Evolutionary conservation across 2,329 filamentous ascomycete genomes (phyloP), one percentile per base, ranked within the genome.

Genomic region (Scedosporium dehoogii): DNA sequence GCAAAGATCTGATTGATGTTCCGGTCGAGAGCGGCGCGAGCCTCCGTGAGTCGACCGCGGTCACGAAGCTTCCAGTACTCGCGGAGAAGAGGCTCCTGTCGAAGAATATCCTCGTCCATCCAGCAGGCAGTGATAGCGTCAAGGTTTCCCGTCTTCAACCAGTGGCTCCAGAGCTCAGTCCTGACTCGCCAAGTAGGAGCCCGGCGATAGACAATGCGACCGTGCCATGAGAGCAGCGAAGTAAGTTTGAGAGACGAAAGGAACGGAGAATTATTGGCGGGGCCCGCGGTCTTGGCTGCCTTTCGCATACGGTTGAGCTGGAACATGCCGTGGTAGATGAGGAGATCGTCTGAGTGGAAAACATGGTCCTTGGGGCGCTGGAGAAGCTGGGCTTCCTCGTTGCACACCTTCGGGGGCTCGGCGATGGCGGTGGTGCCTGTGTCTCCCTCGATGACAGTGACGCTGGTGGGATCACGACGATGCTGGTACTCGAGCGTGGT

Each of bases 141-240:
- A 12, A 81, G 72, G 38, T 74, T 74, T 33, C 71, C 72, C 1
- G 73, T 73, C 23, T 76, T 75, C 59, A 79, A 76, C 79, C 79
- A 81, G 14, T 73, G 72, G 63, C 78, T 78, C 79, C 79, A 81
- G 48, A 81, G 74, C 64, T 76, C 71, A 1, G 78, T 79, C n/a
- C 79, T 73, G 58, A 79, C 74, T 58, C 71, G 75, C 64, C 78
- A 79, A 6, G 79, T 81, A 0, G 78, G 78, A 0, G 79, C 67
- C 1, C 68, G 73, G 2, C 68, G 67, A 62, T 72, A 72, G 9
- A 73, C 68, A 38, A 68, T 63, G 62, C 65, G 70, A 58, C 67
- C 68, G 46, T 64, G 66, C 68, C 68, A 69, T 2, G 67, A 64
- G n/a, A 68, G 56, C 59, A 69, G 59, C 2, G 68, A 65, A 41